Evolutionary conservation across 176 grass and related monocot species (phyloP).

Genomic region (Cenchrus fungigraminus): DNA sequence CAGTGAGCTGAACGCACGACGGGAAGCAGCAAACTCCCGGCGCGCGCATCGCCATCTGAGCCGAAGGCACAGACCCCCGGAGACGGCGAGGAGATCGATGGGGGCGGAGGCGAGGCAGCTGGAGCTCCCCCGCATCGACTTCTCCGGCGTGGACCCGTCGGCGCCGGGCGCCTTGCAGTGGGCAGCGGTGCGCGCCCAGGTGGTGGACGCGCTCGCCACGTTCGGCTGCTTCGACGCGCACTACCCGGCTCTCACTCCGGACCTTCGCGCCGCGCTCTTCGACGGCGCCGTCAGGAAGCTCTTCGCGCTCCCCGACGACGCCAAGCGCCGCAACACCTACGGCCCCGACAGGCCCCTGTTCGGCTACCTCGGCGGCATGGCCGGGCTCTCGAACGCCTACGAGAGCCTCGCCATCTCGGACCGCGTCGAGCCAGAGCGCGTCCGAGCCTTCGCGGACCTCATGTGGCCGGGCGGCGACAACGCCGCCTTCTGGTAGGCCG

Average conservation of each 20-base stretch:
- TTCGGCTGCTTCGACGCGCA: conserved; percentile 65
- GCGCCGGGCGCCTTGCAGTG: not conserved
- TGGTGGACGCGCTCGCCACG: conserved; percentile 50
- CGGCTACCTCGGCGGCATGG: conserved; percentile 57
- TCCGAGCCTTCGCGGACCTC: conserved; percentile 50
- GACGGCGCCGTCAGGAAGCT: conserved; percentile 48
- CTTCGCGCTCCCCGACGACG: conserved; percentile 55
- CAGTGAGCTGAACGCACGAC: too few relatives aligned
- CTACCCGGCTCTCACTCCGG: conserved; percentile 46
- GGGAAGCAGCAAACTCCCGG: not conserved
- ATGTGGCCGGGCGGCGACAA: conserved; percentile 57
- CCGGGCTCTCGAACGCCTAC: conserved; percentile 35
- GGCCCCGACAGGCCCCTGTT: conserved; percentile 55
- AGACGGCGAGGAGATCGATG: not conserved
- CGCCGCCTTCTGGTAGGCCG: conserved; percentile 50
- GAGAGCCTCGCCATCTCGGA: conserved; percentile 66
- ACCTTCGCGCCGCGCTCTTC: conserved; percentile 49
- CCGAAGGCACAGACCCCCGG: not conserved
- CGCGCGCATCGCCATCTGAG: not conserved
- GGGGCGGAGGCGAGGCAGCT: not conserved
- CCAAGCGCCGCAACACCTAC: conserved; percentile 62
- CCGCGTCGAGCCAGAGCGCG: not conserved
- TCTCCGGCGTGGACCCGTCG: conserved; percentile 26
- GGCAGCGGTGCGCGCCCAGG: conserved; percentile 16
- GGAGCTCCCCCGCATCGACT: conserved; percentile 31